phyloP scores from a whole-genome alignment of 2,329 filamentous ascomycete genomes.

The Colletotrichum brevisporum region DNA sequence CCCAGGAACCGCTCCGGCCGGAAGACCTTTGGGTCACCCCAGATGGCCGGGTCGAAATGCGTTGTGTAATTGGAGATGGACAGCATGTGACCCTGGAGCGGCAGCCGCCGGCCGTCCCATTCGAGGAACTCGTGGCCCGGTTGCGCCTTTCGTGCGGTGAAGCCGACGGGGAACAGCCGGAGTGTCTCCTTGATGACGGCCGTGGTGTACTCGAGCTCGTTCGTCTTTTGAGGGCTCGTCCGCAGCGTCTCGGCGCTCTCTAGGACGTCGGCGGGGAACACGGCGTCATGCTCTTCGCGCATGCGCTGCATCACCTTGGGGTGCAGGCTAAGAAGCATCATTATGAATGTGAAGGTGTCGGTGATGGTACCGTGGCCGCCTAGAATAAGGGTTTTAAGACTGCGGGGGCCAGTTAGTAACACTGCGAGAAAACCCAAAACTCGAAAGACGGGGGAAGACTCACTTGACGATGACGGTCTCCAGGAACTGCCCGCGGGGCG shows the following conservation, averaged over 20 bases:
- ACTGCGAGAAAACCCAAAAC: background rate
- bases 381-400: slow-evolving; percentile 44
- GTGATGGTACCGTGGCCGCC: slow-evolving; percentile 46
- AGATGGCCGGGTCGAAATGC: slow-evolving; percentile 52
- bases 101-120: slow-evolving; percentile 52
- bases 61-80: slow-evolving; percentile 41
- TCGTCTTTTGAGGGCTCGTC: slow-evolving; percentile 59
- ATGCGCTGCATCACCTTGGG: slow-evolving; percentile 41
- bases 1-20: slow-evolving; percentile 57
- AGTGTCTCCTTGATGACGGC: slow-evolving; percentile 69
- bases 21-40: slow-evolving; percentile 54
- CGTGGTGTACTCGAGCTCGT: slow-evolving; percentile 64
- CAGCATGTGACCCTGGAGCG: slow-evolving; percentile 49
- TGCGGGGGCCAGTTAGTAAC: background rate
- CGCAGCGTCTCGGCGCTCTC: slow-evolving; percentile 53
- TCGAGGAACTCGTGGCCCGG: slow-evolving; percentile 52
- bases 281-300: slow-evolving; percentile 43
- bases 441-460: background rate
- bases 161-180: slow-evolving; percentile 64
- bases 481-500: slow-evolving; percentile 37
- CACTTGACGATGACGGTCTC: slow-evolving; percentile 36
- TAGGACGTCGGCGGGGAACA: slow-evolving; percentile 47
- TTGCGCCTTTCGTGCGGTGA: slow-evolving; percentile 52
- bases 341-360: slow-evolving; percentile 34
- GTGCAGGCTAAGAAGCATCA: slow-evolving; percentile 43